Evolutionary conservation across 495 filamentous ascomycete genomes (phyloP), one percentile per base, ranked within the genome.

Genomic region (Tuber melanosporum): DNA sequence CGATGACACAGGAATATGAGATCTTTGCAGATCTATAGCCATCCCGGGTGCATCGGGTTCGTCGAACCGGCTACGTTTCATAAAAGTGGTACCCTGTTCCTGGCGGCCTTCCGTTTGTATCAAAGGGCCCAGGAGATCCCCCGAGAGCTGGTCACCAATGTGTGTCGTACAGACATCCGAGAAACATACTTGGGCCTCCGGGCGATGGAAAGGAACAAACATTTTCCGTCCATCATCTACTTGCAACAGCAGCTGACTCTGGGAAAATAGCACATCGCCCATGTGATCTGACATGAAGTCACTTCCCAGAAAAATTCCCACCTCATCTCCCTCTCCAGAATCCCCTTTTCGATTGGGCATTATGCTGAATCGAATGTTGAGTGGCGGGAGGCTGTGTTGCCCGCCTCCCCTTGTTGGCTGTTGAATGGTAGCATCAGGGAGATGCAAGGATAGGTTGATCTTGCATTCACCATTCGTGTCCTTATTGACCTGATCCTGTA

Each of bases 191-290:
- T 97, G 93, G 77, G 94, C 91, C 83, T 98, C 95, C n/a, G 95
- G 96, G 62, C 95, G 90, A 71, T 96, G 94, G 76, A 99, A 91
- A 42, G 95, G 95, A 36, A 99, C 90, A 32, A 91, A 94, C n/a
- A 99, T 85, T 78, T 95, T 96, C 83, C 92, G 92, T 57, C 92
- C 88, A 44, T 95, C 92, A 81, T 94, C 92, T 81, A 95, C 93
- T 78, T 94, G 93, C 70, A 98, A 87, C 0, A 92, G 91, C 83
- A 99, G 88, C 75, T 90, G 90, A 78, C 97, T 97, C 76, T 94
- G 92, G 0, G 95, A 98, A 82, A 99, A 94, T 17, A 98, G 85
- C 43, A 99, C 88, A 83, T 99, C 96, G 39, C 94, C 94, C 82
- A 91, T 94, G 84, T 96, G 92, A 44, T 92, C 87, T 72, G 95